These are phyloP conservation scores for Orbilia ellipsospora DNA, from an alignment of 2,329 filamentous ascomycete genomes.

Conservation along the genomic window DNA sequence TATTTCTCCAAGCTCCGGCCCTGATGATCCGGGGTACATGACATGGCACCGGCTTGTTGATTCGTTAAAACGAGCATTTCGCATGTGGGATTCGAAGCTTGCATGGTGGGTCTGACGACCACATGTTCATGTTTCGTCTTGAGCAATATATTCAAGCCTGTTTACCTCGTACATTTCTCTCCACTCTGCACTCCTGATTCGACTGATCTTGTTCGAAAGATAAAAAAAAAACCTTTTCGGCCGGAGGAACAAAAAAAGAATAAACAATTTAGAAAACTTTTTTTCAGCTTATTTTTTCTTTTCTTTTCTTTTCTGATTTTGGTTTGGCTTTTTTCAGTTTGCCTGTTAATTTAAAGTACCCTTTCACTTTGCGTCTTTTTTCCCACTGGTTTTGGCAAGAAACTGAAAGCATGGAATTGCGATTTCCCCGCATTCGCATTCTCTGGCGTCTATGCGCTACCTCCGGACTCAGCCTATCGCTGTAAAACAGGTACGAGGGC, in stretches of 20 bases:
- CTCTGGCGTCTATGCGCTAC: constrained; percentile 7
- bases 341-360: background rate
- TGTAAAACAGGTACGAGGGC: constrained; percentile 6
- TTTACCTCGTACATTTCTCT: constrained; percentile 48
- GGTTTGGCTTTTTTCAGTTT: background rate
- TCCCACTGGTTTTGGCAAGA: constrained; percentile 17
- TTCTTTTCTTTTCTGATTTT: background rate
- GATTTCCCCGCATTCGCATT: constrained; percentile 40
- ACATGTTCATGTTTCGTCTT: constrained; percentile 38
- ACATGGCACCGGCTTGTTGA: constrained; percentile 40
- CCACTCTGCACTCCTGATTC: constrained; percentile 55
- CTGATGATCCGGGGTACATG: constrained; percentile 56
- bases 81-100: constrained; percentile 21
- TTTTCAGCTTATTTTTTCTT: background rate
- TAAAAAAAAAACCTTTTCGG: constrained; percentile 20
- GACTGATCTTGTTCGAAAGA: constrained; percentile 9
- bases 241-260: constrained; percentile 44
- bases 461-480: constrained; percentile 33
- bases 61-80: constrained; percentile 3
- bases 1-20: constrained; percentile 34
- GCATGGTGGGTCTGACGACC: constrained; percentile 54
- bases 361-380: constrained; percentile 38
- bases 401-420: constrained; percentile 47
- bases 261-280: constrained; percentile 27
- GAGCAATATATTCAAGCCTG: constrained; percentile 52